These are phyloP conservation scores for Taxillus chinensis DNA, from an alignment of 164 flowering plant genomes.

Conservation along the genomic window DNA sequence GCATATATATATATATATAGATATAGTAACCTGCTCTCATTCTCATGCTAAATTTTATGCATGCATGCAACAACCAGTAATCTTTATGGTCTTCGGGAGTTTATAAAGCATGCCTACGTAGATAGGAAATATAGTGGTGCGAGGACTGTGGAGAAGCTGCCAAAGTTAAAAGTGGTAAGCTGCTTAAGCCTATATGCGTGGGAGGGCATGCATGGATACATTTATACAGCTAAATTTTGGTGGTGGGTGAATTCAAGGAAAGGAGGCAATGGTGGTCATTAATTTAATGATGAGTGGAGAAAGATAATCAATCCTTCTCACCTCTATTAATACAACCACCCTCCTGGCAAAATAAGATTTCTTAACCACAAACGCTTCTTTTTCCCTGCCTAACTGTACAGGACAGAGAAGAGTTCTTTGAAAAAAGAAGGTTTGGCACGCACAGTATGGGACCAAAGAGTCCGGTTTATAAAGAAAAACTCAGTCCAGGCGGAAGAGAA, in stretches of 20 bases:
- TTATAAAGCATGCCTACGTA: conserved; percentile 53
- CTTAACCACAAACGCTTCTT: too few relatives aligned
- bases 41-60: too few relatives aligned
- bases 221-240: too few relatives aligned
- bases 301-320: too few relatives aligned
- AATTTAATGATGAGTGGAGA: too few relatives aligned
- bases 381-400: conserved; percentile 2
- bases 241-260: too few relatives aligned
- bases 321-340: too few relatives aligned
- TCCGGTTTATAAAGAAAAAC: conserved; percentile 11
- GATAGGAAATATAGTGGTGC: conserved; percentile 46
- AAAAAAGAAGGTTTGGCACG: conserved; percentile 9
- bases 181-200: not conserved
- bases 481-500: conserved; percentile 15
- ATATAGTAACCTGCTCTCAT: too few relatives aligned
- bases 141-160: conserved; percentile 18
- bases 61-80: conserved; percentile 23
- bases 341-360: too few relatives aligned
- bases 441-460: not conserved
- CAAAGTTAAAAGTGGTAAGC: conserved; percentile 27
- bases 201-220: too few relatives aligned
- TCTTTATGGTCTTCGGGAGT: conserved; percentile 38
- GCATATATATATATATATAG: too few relatives aligned
- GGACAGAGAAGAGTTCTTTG: conserved; percentile 17
- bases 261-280: too few relatives aligned